Base-by-base conservation (phyloP, 2,329 filamentous ascomycete species). In the Ophiocordyceps robertsii region DNA sequence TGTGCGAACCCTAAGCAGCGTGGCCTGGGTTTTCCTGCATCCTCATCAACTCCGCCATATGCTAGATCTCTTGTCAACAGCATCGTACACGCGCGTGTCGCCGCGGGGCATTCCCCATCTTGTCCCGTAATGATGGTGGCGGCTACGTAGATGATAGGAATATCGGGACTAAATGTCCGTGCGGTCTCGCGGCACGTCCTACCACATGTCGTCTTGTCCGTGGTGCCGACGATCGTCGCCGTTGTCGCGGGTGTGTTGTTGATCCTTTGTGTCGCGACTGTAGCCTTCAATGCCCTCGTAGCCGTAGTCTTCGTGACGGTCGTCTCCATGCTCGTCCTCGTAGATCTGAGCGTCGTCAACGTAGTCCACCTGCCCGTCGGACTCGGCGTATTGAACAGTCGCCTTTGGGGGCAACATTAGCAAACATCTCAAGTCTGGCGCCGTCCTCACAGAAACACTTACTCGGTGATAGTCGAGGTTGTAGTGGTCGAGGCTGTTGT, bases 391-490 rank as follows among this genome's bases (percentile, higher is more conserved):
- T 49, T 71, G 65, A 37, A 61, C 63, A 41, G 65, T 57, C 44
- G 62, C 63, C 67, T 72, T 37, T 0, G 3, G 31, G 3, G 40
- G 24, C 35, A 3, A 12, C n/a, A 29, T 46, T 36, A 50, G 38
- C 39, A 24, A 53, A 43, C 6, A 31, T 31, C 21, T 38, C 32
- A 7, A 12, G 10, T 11, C 30, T 37, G 11, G 27, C 8, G 9
- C 21, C 12, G 9, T 46, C 38, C 31, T 14, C 16, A 38, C 40
- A 27, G 13, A 16, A 11, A 62, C 7, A 40, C 69, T 62, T 55
- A 73, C 69, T 49, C 69, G 58, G 49, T 72, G 69, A 51, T 73
- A 73, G 49, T 73, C 68, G 52, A 67, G 73, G 50, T 71, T 67
- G 51, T 73, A 73, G 42, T 65, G 67, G 47, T 70, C 68, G 45